Conservation (phyloP, 1,139 yeast genomes). For the Yamadazyma diospyri region DNA sequence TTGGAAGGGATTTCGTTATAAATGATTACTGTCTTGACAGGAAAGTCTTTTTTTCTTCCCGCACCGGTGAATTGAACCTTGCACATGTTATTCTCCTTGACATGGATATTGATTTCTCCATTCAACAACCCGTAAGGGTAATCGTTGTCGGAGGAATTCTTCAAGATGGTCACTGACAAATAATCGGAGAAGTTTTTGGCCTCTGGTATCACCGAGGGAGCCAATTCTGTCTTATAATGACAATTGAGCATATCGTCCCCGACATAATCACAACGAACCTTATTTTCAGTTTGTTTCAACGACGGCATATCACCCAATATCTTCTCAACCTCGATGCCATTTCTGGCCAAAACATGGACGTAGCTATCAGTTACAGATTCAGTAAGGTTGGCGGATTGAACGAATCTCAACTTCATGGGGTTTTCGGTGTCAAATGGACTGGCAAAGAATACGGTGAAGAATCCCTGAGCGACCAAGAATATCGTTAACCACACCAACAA, state of each 20-base stretch:
- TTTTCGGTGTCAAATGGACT: constrained; percentile 55
- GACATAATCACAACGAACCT: constrained; percentile 31
- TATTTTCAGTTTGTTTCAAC: constrained; percentile 33
- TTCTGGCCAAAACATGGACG: constrained; percentile 52
- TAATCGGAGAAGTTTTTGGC: constrained; percentile 36
- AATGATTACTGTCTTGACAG: constrained; percentile 59
- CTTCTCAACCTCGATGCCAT: constrained; percentile 33
- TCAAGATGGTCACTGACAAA: constrained; percentile 46
- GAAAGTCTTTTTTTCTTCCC: constrained; percentile 27
- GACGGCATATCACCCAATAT: constrained; percentile 63
- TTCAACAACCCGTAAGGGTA: constrained; percentile 65
- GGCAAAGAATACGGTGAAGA: constrained; percentile 31
- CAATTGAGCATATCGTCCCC: constrained; percentile 53
- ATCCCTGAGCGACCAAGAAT: constrained; percentile 31
- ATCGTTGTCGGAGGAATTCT: constrained; percentile 42
- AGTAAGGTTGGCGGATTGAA: constrained; percentile 52
- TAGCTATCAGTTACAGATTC: constrained; percentile 24
- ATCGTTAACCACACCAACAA: constrained; percentile 41
- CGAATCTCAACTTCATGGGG: constrained; percentile 69
- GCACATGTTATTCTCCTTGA: constrained; percentile 64
- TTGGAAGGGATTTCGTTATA: constrained; percentile 24
- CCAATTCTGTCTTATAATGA: constrained; percentile 43
- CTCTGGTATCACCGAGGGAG: constrained; percentile 51
- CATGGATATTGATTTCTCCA: constrained; percentile 59
- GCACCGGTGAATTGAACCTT: constrained; percentile 46